Evolutionary conservation across 139 green algal genomes (phyloP).

Genomic region (Bryopsis sp.): DNA sequence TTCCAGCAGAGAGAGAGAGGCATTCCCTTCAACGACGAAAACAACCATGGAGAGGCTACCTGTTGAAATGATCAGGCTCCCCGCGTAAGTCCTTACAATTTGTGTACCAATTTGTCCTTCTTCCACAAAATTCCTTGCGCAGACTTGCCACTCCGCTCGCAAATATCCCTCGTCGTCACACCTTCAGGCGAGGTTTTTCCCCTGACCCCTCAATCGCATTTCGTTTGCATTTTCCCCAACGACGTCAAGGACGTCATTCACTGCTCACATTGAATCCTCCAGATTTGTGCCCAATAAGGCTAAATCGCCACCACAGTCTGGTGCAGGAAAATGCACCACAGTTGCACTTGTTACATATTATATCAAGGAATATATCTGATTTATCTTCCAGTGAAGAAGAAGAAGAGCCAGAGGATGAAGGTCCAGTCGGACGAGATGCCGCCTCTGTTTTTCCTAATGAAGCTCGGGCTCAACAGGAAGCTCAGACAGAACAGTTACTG

Average conservation of each 20-base stretch:
- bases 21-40: too few species aligned
- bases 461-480: background rate
- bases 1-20: too few species aligned
- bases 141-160: background rate
- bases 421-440: background rate
- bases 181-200: background rate
- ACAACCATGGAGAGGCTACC: background rate
- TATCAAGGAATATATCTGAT: background rate
- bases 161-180: background rate
- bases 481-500: background rate
- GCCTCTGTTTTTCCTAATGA: constrained; percentile 8
- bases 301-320: background rate
- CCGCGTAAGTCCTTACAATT: too few species aligned
- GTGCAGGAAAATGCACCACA: background rate
- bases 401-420: background rate
- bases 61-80: background rate
- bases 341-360: background rate
- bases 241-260: background rate
- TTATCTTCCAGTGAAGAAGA: background rate
- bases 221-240: background rate
- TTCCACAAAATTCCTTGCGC: background rate
- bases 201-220: background rate
- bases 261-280: background rate
- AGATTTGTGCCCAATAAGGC: background rate
- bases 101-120: background rate